Base-by-base conservation (phyloP, 768 basidiomycete species). In the Psilocybe subaeruginosa region DNA sequence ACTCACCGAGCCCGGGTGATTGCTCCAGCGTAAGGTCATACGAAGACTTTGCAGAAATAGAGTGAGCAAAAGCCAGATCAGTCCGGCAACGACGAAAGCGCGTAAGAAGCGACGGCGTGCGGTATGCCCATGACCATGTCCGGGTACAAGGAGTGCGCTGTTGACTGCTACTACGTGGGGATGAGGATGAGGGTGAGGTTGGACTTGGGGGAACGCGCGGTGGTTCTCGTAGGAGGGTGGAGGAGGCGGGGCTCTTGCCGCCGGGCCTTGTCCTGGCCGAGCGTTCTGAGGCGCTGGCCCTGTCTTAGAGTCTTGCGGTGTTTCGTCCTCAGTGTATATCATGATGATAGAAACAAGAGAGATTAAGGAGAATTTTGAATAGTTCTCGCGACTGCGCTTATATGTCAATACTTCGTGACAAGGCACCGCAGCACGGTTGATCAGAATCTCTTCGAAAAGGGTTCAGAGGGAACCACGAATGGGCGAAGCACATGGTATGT, bases 11-110 rank as follows among this genome's bases (percentile, higher is more conserved):
- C 41, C 41, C 11, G 14, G 5, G 41, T 43, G 8, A 14, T 5
- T 12, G n/a, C 14, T 16, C 41, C 41, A n/a, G 14, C 14, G 39
- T 9, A 43, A 1, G 5, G 5, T 43, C 41, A 8, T 11, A 46
- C 37, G 35, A 37, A 35, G 30, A 23, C 47, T 39, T 50, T 31
- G 43, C 16, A 48, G 8, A 4, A 60, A 31, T 11, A 48, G 11
- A 35, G 30, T 60, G 17, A 60, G 35, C 16, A 54, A 9, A 7
- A 60, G 19, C 59, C 59, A 60, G 9, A 54, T 37, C 14, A 53
- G 43, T 8, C 31, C 29, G 9, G 59, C 59, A 33, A 60, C 41
- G 2, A 48, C 4, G 31, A 60, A 60, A 27, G 54, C 54, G 14
- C 39, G 39, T 12, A 60, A 29, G 30, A 60, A 35, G n/a, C 59